Evolutionary conservation across 1,139 yeast species (phyloP), one percentile per base, ranked within the genome.

Genomic region (Lodderomyces orthopsilosis): DNA sequence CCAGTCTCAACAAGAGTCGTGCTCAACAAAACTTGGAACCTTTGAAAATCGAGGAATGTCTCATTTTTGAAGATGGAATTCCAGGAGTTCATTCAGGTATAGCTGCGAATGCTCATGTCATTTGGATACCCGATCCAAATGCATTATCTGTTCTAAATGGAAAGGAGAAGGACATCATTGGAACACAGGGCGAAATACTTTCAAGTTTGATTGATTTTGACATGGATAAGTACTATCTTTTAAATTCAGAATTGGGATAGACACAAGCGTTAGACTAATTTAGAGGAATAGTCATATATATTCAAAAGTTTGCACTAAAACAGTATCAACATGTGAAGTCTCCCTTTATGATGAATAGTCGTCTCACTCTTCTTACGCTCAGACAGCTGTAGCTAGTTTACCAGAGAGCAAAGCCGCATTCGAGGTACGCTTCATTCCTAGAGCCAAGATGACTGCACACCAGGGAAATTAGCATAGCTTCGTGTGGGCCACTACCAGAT

Each of bases 21-120:
- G 56, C 57, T 13, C 48, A 55, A 48, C 37, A 58, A 48, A 59
- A 74, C 34, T 41, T 64, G 48, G 72, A 73, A 1, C 68, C 69
- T 15, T 83, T 90, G 50, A 58, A 61, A 44, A 85, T 91, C 2
- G 81, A 79, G 28, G 96, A 93, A 57, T 87, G 96, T 55, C 65
- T 93, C 32, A 85, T 93, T 1, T 93, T 93, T 62, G 98, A 93
- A 65, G 98, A 93, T 63, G 98, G 96, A 1, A 70, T 89, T 37
- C 91, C 95, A 1, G 98, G 98, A 1, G 93, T 90, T 23, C 57
- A 70, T 21, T 85, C 96, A 4, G 98, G 95, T 8, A 54, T 62
- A 14, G 85, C 90, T 9, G 88, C 96, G 26, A 90, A 90, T n/a
- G 87, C 89, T 12, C 76, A 73, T 42, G 95, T 91, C 8, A 75